Evolutionary conservation across 1,284 basidiomycete species (phyloP), one percentile per base, ranked within the genome.

Genomic region (Lignosus rhinocerotis): DNA sequence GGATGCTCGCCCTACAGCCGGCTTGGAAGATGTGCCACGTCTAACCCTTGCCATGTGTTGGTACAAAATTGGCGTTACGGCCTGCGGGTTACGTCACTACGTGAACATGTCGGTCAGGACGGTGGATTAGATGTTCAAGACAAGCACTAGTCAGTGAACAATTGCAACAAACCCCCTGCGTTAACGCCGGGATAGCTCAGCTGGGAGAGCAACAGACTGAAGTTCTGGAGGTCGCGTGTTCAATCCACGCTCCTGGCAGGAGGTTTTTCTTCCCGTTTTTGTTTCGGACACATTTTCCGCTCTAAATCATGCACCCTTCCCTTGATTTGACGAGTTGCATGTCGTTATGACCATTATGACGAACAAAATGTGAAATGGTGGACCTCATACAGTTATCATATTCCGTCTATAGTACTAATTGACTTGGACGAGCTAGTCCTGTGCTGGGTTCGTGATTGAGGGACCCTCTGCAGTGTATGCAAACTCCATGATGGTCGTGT

Each of bases 181-280:
- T n/a, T n/a, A n/a, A 38, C 36, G 78, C 82, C 75, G 75, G 77
- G 75, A 74, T 85, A 85, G 85, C 85, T 87, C 85, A 87, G 85
- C 82, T 87, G 85, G 85, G 84, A 87, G 85, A 87, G 85, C 85
- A 86, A 82, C 82, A 87, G 84, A 87, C 85, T 86, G 85, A 86
- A 87, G 83, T 79, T 83, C 81, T 84, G 78, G 80, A 84, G 79
- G 82, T 83, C 81, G 79, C 78, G 81, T 81, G 82, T 84, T 83
- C 83, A 78, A 83, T 81, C 80, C 80, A 80, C 81, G 81, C 78
- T 83, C 75, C 76, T 80, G 77, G 77, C 77, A 79, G 6, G 34
- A 2, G 4, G 25, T 25, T 25, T 25, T 25, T 25, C 2, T 25
- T 25, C 4, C 4, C 4, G 25, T 25, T 2, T 25, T 25, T 25